phyloP scores from a whole-genome alignment of 495 filamentous ascomycete species.

The Tuber calosporum region DNA sequence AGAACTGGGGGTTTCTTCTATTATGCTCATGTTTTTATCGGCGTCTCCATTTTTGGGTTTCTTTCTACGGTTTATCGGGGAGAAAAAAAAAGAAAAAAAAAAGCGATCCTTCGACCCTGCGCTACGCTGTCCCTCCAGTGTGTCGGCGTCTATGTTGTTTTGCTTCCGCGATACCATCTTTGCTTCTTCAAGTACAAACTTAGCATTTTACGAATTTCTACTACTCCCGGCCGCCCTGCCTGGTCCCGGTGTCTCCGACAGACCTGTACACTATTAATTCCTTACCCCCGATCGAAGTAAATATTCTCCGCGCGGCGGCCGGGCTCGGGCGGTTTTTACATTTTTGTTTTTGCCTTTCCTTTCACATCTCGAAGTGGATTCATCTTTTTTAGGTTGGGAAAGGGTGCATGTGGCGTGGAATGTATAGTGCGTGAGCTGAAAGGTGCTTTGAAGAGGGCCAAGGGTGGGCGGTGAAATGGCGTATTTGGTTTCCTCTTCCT shows the following conservation, averaged over 20 bases:
- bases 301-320: background rate
- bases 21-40: slow-evolving; percentile 20
- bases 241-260: slow-evolving; percentile 27
- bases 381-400: slow-evolving; percentile 20
- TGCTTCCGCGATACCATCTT: slow-evolving; percentile 21
- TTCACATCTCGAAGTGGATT: slow-evolving; percentile 26
- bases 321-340: slow-evolving; percentile 15
- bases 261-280: slow-evolving; percentile 31
- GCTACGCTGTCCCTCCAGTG: background rate
- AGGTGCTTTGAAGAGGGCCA: background rate
- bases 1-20: slow-evolving; percentile 28
- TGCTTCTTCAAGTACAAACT: slow-evolving; percentile 34
- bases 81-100: slow-evolving; percentile 8
- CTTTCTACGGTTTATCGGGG: slow-evolving; percentile 14
- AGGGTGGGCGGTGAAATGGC: slow-evolving; percentile 24
- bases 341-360: slow-evolving; percentile 25
- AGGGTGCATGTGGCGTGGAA: slow-evolving; percentile 27
- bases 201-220: slow-evolving; percentile 31
- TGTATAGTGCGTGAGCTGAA: background rate
- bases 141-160: background rate
- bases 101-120: slow-evolving; percentile 26
- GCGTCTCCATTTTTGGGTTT: slow-evolving; percentile 28
- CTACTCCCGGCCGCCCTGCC: slow-evolving; percentile 25
- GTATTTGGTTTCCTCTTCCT: slow-evolving; percentile 27
- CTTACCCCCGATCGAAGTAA: slow-evolving; percentile 22